Base-by-base conservation (phyloP, 768 basidiomycete genomes). In the Termitomyces sp. region DNA sequence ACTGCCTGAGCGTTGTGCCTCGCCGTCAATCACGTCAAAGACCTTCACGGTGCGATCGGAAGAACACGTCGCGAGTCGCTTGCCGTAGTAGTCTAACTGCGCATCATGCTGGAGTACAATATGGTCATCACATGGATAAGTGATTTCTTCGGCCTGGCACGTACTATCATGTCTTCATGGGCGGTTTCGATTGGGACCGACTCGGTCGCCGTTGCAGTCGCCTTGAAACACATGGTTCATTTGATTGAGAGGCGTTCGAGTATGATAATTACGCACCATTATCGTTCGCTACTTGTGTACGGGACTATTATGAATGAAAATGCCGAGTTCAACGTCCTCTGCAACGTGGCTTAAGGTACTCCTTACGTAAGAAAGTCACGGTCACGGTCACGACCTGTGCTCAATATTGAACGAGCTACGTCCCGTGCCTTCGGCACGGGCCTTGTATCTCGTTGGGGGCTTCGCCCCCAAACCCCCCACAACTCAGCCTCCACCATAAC, bases 131-230 rank as follows among this genome's bases (percentile, higher is more conserved):
- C 36, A 58, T 18, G 62, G 13, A 62, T 18, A 20, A 61, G 33
- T 20, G 32, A 38, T 28, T 7, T 24, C 16, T 28, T 13, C 33
- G 35, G 38, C n/a, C 24, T 16, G 1, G 45, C 59, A 77, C 93
- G 64, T 75, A 97, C 96, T 66, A 98, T 98, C 94, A 98, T 97
- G 76, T 98, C 97, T 74, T 96, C 94, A 73, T 99, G 96, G 16
- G 90, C 88, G 1, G 96, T 98, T 76, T 99, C 96, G 53, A 99
- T 90, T 58, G 87, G 91, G 60, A 91, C 83, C 20, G 90, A 88
- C 65, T 91, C 89, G 32, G 85, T 83, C 20, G 79, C 80, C 55
- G 79, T 80, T 58, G 84, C 79, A 54, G 82, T 75, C 55, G 83
- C 78, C 83, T 83, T 61, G 4, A 1, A 58, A 4, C 32, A 13